Percentiles rank a stretch among this genome's conserved stretches.
phyloP scores from a whole-genome alignment of 140 eudicot genomes.

The Cichorium intybus region DNA sequence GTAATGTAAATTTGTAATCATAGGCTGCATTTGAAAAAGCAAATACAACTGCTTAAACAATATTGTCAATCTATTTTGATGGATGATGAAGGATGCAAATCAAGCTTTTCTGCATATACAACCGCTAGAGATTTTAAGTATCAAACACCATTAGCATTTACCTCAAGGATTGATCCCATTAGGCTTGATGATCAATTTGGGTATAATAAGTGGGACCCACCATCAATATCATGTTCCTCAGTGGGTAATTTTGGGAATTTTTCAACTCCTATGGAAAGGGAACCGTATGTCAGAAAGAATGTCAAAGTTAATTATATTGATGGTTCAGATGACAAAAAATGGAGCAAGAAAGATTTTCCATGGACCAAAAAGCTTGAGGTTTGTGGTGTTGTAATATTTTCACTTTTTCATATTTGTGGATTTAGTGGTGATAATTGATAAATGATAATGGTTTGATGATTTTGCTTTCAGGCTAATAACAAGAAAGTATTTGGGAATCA shows the following conservation, averaged over 20 bases:
- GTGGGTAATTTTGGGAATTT: constrained; percentile 40
- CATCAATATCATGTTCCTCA: constrained; percentile 42
- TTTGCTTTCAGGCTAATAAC: constrained; percentile 61
- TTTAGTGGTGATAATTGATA: constrained; percentile 9
- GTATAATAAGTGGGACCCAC: constrained; percentile 46
- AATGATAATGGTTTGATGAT: constrained; percentile 16
- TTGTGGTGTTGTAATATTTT: constrained; percentile 17
- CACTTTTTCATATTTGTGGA: not conserved
- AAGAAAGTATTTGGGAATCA: constrained; percentile 86
- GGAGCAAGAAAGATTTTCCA: constrained; percentile 76
- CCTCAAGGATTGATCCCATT: constrained; percentile 44
- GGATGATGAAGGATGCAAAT: constrained; percentile 53
- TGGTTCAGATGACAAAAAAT: constrained; percentile 77
- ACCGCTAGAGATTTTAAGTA: constrained; percentile 42
- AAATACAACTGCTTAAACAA: constrained; percentile 71
- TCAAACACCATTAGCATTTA: constrained; percentile 52
- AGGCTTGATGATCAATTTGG: constrained; percentile 59
- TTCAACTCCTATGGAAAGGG: constrained; percentile 67
- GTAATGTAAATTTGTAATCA: constrained; percentile 9
- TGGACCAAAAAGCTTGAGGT: constrained; percentile 97
- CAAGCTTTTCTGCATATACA: constrained; percentile 75
- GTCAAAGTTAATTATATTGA: constrained; percentile 72
- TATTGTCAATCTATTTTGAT: constrained; percentile 35
- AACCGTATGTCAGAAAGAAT: constrained; percentile 53
- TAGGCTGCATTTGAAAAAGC: constrained; percentile 81